Percentiles rank a stretch among this genome's conserved stretches.
These are phyloP conservation scores for Diaporthe citri DNA, from an alignment of 2,329 filamentous ascomycete genomes.

Conservation along the genomic window DNA sequence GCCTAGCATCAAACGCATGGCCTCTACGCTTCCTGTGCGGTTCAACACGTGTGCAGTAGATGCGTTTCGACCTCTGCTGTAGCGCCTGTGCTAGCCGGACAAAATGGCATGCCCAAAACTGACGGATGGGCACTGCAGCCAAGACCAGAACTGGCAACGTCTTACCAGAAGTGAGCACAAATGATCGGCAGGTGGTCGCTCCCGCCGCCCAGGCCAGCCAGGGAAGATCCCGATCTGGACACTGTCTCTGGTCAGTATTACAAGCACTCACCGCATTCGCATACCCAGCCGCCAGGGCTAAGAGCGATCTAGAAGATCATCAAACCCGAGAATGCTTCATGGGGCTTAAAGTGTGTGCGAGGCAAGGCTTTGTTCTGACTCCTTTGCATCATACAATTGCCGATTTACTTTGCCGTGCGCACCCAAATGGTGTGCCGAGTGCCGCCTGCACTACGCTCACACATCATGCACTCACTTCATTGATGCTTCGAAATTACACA, in stretches of 20 bases:
- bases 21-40: background rate
- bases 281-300: background rate
- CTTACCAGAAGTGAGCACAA: conserved; percentile 1
- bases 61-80: conserved; percentile 3
- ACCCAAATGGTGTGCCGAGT: background rate
- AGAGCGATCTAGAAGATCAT: conserved; percentile 12
- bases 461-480: background rate
- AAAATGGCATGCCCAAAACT: background rate
- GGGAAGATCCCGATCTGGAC: conserved; percentile 23
- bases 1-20: background rate
- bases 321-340: conserved; percentile 12
- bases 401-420: background rate
- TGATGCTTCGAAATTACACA: background rate
- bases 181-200: conserved; percentile 14
- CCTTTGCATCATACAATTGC: background rate
- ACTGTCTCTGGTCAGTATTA: background rate
- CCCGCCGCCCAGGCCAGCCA: conserved; percentile 9
- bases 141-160: conserved; percentile 16
- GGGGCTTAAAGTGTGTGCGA: background rate
- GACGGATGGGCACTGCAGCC: background rate
- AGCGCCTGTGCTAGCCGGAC: conserved; percentile 6
- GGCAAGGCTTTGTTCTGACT: background rate
- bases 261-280: background rate
- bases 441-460: background rate
- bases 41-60: background rate